Conservation (phyloP, 2,329 filamentous ascomycete species). For the Bipolaris oryzae region DNA sequence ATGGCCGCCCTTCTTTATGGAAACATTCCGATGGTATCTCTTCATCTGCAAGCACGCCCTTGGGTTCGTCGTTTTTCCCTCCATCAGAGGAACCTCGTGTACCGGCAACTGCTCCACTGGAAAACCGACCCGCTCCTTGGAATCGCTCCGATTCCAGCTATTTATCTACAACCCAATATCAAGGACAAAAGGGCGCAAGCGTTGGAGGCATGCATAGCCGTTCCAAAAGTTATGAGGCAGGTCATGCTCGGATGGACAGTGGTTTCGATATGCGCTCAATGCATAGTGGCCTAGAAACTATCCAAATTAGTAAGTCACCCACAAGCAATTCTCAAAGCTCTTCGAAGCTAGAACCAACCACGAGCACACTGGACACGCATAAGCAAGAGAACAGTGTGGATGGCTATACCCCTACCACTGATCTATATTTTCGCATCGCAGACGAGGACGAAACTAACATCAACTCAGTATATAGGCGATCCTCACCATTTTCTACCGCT, state of each 20-base stretch:
- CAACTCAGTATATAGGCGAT: background rate
- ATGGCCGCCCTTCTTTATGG: slow-evolving; percentile 20
- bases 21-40: background rate
- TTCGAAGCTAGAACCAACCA: no score
- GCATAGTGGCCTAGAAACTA: background rate
- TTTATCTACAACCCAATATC: background rate
- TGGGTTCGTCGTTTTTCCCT: slow-evolving; percentile 12
- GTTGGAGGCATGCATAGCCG: background rate
- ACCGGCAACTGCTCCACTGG: background rate
- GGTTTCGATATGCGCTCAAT: background rate
- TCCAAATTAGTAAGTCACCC: background rate
- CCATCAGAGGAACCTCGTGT: background rate
- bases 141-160: background rate
- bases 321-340: no score
- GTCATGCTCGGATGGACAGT: no score
- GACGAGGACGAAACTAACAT: background rate
- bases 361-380: no score
- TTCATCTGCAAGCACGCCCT: slow-evolving; percentile 19
- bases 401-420: no score
- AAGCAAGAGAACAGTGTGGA: no score
- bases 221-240: no score
- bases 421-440: background rate
- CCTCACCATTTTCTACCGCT: no score
- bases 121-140: no score
- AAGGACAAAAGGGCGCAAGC: slow-evolving; percentile 1